phyloP scores from a whole-genome alignment of 108 stramenopile species.

The Ochromonas danica region DNA sequence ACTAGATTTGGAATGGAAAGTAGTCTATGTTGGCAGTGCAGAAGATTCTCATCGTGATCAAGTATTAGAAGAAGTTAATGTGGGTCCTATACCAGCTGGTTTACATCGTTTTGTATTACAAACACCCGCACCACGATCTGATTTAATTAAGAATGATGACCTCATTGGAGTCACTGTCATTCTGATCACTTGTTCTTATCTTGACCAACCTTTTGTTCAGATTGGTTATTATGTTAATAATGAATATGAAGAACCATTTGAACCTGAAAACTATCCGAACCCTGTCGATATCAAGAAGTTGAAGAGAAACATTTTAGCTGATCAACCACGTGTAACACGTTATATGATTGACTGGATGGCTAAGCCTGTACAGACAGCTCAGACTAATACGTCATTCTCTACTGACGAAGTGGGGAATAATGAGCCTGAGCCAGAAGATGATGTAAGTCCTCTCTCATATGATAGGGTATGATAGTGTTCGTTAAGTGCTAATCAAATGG shows the following conservation, averaged over 20 bases:
- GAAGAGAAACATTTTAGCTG: slow-evolving; percentile 76
- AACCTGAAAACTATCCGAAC: slow-evolving; percentile 28
- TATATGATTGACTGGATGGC: slow-evolving; percentile 82
- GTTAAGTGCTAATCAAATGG: no score
- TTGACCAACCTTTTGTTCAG: slow-evolving; percentile 87
- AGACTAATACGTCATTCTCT: not conserved
- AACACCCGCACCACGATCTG: slow-evolving; percentile 82
- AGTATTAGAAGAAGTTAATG: slow-evolving; percentile 88
- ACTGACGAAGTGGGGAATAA: not conserved
- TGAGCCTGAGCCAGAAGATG: not conserved
- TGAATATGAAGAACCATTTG: slow-evolving; percentile 71
- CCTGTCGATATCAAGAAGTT: slow-evolving; percentile 42
- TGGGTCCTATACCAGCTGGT: slow-evolving; percentile 92
- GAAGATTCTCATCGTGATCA: slow-evolving; percentile 83
- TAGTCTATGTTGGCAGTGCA: slow-evolving; percentile 92
- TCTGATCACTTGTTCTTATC: slow-evolving; percentile 88
- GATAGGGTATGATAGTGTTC: no score
- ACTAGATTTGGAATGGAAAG: slow-evolving; percentile 89
- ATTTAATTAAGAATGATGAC: slow-evolving; percentile 73
- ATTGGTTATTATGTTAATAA: slow-evolving; percentile 99
- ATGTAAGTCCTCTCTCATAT: no score
- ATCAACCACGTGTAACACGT: slow-evolving; percentile 91
- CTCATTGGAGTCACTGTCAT: slow-evolving; percentile 95
- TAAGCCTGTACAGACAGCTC: not conserved
- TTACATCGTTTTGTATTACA: slow-evolving; percentile 72